Percentiles rank a stretch among this genome's conserved stretches.
phyloP scores from a whole-genome alignment of 352 stramenopile species.

The Globisporangium rhizosaccharum region DNA sequence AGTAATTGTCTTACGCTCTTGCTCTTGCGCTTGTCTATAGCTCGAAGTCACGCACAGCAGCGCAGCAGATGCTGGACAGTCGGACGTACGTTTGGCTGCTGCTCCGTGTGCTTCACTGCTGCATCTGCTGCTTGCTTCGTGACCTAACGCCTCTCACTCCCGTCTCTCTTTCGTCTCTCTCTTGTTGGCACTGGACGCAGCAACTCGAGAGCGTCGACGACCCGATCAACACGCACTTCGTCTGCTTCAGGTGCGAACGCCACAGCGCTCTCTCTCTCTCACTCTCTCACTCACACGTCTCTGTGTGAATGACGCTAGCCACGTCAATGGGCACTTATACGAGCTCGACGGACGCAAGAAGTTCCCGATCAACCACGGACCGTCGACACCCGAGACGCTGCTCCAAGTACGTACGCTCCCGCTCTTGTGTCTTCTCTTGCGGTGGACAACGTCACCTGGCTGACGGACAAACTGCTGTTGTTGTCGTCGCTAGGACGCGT shows the following conservation, averaged over 20 bases:
- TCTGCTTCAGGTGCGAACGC: constrained; percentile 84
- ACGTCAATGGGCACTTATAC: constrained; percentile 90
- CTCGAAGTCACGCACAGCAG: constrained; percentile 91
- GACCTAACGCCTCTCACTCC: not conserved
- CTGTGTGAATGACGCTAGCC: constrained; percentile 21
- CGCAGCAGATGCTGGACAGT: constrained; percentile 88
- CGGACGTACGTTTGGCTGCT: constrained; percentile 34
- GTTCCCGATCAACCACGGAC: constrained; percentile 91
- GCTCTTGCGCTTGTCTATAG: constrained; percentile 14
- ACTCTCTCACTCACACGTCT: not conserved
- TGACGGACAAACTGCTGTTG: not conserved
- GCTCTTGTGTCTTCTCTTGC: not conserved
- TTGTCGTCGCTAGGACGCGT: constrained; percentile 61
- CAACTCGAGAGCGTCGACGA: constrained; percentile 89
- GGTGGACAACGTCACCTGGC: not conserved
- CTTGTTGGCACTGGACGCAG: constrained; percentile 18
- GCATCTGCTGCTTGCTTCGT: not conserved
- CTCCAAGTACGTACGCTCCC: constrained; percentile 43
- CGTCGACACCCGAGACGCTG: constrained; percentile 79
- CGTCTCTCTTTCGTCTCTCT: not conserved
- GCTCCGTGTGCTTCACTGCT: no score
- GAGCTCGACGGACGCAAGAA: constrained; percentile 95
- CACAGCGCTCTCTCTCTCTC: no score
- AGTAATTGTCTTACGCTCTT: not conserved
- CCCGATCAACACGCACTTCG: constrained; percentile 95